Evolutionary conservation across 345 rosid genomes (phyloP), one percentile per base, ranked within the genome.

Genomic region (Kandelia obovata): DNA sequence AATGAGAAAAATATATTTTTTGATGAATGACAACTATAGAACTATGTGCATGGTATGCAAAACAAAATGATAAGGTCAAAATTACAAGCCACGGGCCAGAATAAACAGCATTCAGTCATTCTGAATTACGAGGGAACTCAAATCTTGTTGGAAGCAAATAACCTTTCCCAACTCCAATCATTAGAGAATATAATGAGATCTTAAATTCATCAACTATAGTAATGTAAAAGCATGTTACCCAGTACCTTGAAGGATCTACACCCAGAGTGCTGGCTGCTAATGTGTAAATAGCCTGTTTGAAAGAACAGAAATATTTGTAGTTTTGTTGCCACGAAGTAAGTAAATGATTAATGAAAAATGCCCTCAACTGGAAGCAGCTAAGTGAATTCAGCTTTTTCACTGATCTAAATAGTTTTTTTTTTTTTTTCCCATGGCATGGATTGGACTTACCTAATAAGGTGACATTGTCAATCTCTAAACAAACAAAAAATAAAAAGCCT

Each of bases 231-330:
- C 57, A 66, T 28, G 47, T 72, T 53, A 57, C 32, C 7, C 30
- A 25, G 19, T 88, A 89, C 98, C 92, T 91, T 71, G 95, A 82
- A 60, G 92, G 96, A 74, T 94, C 96, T 58, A 94, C 96, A n/a
- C 84, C 87, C 60, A 91, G 83, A 21, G 92, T 94, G 79, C 71
- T 88, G 78, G 97, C 96, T 46, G 97, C 98, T 81, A 91, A 79
- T 68, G 77, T 77, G 73, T 94, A 94, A 39, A 94, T 94, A 56
- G 95, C 96, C 97, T 91, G 88, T 62, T 37, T 68, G 58, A 63
- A 75, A 57, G 47, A 78, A 66, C 4, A 62, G 35, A 31, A 19
- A 69, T 21, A 10, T 11, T 52, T 61, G 16, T 43, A 43, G 17
- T 43, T 43, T 11, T 11, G 17, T 43, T 11, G 59, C 30, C 28